Conservation (phyloP, 108 stramenopile genomes). For the Pseudonitzschia pungens region DNA sequence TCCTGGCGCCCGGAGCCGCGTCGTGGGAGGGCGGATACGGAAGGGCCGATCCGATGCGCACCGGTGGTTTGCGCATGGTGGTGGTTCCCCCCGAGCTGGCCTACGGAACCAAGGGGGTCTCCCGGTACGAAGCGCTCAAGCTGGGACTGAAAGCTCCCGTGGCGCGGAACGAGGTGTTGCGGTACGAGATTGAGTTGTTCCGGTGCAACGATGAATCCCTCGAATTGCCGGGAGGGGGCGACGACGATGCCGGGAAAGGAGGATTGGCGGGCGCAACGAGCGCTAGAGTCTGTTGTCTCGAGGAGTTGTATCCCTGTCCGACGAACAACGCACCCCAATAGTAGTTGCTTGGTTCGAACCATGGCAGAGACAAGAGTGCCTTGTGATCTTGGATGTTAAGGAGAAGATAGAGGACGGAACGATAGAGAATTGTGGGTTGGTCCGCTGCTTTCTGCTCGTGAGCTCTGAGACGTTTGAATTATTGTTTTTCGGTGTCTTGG, state of each 20-base stretch:
- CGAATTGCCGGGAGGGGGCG: background rate
- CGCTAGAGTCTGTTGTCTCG: conserved; percentile 17
- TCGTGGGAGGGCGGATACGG: conserved; percentile 32
- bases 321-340: too few species aligned
- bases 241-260: background rate
- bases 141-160: conserved; percentile 16
- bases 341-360: too few species aligned
- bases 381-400: too few species aligned
- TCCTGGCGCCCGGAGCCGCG: conserved; percentile 2
- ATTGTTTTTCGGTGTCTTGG: too few species aligned
- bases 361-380: too few species aligned
- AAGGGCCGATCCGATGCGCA: conserved; percentile 10
- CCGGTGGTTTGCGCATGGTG: conserved; percentile 16
- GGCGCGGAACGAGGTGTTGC: conserved; percentile 20
- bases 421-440: too few species aligned
- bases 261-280: background rate
- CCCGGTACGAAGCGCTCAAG: conserved; percentile 20
- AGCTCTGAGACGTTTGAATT: too few species aligned
- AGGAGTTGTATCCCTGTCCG: conserved; percentile 13
- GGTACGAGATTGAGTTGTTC: conserved; percentile 32
- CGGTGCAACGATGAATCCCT: conserved; percentile 13
- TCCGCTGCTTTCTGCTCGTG: too few species aligned
- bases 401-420: too few species aligned
- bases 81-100: conserved; percentile 24
- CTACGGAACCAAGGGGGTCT: conserved; percentile 23